Evolutionary conservation across 1,284 basidiomycete genomes (phyloP).

Genomic region (Apiotrichum montevideense): DNA sequence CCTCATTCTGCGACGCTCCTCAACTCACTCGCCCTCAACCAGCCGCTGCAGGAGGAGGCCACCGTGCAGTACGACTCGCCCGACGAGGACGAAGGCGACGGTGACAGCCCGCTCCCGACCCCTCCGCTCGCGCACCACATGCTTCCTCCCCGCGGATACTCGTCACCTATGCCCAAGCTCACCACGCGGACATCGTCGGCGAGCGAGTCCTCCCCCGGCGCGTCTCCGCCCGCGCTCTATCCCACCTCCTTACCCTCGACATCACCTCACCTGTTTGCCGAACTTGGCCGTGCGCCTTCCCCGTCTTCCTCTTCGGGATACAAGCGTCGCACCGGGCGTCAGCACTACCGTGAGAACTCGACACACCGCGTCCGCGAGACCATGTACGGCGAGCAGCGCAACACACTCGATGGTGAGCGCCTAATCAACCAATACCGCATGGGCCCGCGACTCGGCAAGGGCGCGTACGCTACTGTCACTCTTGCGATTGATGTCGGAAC

Average conservation of each 20-base stretch:
- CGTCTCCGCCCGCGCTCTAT: constrained; percentile 2
- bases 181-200: neutral
- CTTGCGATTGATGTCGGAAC: constrained; percentile 44
- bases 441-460: constrained; percentile 43
- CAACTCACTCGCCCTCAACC: neutral
- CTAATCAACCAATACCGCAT: constrained; percentile 48
- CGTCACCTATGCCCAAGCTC: constrained; percentile 6
- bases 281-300: constrained; percentile 2
- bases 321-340: neutral
- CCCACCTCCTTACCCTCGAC: constrained; percentile 2
- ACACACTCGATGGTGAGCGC: constrained; percentile 36
- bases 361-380: constrained; percentile 45
- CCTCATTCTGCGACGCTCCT: neutral
- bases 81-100: constrained; percentile 11
- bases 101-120: constrained; percentile 1
- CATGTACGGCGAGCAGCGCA: constrained; percentile 35
- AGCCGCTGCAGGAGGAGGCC: neutral
- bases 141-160: constrained; percentile 6
- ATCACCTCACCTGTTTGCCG: constrained; percentile 2
- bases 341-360: constrained; percentile 34
- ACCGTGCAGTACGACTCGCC: constrained; percentile 22
- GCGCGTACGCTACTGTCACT: constrained; percentile 46
- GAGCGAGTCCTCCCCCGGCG: constrained; percentile 1
- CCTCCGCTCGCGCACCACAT: constrained; percentile 6
- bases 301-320: neutral